Evolutionary conservation across 2,329 filamentous ascomycete species (phyloP), one percentile per base, ranked within the genome.

Genomic region (Volutella citrinella): DNA sequence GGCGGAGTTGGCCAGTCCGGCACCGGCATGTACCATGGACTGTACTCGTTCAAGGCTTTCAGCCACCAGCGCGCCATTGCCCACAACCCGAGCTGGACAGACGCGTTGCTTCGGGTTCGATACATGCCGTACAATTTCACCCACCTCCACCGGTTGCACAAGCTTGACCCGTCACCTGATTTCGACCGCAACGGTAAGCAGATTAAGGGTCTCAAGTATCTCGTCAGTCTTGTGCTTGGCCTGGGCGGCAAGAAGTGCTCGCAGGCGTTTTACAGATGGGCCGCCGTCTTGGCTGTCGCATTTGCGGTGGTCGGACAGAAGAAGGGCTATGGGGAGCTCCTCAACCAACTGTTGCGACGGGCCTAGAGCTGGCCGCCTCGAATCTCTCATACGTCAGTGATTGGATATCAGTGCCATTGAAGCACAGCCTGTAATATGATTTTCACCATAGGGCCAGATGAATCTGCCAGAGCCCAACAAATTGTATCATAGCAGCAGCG

Each of bases 171-270:
- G 43, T 72, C 66, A 54, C 76, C 79, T 43, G 69, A 79, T 58
- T 84, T 84, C 54, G 76, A 82, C 57, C 75, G 81, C 49, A 59
- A 73, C 36, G 78, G 80, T 43, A 67, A 66, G 20, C 63, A 69
- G 35, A 54, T 71, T 45, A 66, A 61, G 40, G 74, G 77, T 2
- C 27, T 76, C 5, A 59, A 54, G 25, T 81, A 81, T 57, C 82
- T 76, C 72, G 3, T 70, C 14, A 54, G 64, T 38, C 52, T 80
- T 24, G 34, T 80, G 20, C 42, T 74, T 13, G 61, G 69, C 7
- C 64, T 81, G 23, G 78, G 78, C 21, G 66, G 69, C 19, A 64
- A 64, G 40, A 62, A 64, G 38, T 59, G 58, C 19, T 69, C 69
- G 63, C 68, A 68, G 59, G 69, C 68, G 57, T 65, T 76, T 34